Evolutionary conservation across 352 stramenopile species (phyloP), one percentile per base, ranked within the genome.

Genomic region (Saprolegnia diclina): DNA sequence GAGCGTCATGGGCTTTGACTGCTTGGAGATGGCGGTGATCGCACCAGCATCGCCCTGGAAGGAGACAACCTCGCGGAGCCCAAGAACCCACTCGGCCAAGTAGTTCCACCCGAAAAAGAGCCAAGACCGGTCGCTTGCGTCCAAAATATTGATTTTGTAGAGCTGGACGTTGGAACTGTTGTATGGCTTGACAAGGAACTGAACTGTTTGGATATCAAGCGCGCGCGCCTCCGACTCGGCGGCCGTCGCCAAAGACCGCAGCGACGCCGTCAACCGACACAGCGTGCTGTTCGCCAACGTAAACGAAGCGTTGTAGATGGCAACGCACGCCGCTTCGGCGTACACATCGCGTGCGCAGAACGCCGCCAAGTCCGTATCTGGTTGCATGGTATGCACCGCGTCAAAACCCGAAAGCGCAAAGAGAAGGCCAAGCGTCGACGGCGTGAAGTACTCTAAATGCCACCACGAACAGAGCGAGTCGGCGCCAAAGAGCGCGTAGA

Each of bases 351-450:
- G 24, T 6, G 24, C n/a, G 24, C 46, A 54, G 46, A 66, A 66
- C 11, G 13, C 59, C 4, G 24, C 37, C 18, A 66, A 24, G 46
- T 66, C 59, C 11, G 21, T 9, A 3, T 26, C 9, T 6, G 42
- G n/a, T 29, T 54, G 10, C 13, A 55, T 54, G 2, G n/a, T 5
- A 54, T 54, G 42, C 3, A 3, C 19, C 19, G 24, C 29, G 44
- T 66, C 24, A 40, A 66, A 57, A 0, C 16, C 59, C 3, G 19
- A 42, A 10, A 66, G 40, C 18, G 59, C 59, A 66, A 66, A 66
- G 5, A 66, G 32, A 54, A 54, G 46, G 5, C 24, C n/a, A 29
- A 29, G 24, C 46, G 2, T 54, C 2, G 46, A 29, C 24, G 46
- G 46, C 5, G 46, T 54, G 5, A 54, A 29, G 24, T 29, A 54